These are phyloP conservation scores for Panaeolus cyanescens DNA, from an alignment of 768 basidiomycete genomes.

Conservation along the genomic window DNA sequence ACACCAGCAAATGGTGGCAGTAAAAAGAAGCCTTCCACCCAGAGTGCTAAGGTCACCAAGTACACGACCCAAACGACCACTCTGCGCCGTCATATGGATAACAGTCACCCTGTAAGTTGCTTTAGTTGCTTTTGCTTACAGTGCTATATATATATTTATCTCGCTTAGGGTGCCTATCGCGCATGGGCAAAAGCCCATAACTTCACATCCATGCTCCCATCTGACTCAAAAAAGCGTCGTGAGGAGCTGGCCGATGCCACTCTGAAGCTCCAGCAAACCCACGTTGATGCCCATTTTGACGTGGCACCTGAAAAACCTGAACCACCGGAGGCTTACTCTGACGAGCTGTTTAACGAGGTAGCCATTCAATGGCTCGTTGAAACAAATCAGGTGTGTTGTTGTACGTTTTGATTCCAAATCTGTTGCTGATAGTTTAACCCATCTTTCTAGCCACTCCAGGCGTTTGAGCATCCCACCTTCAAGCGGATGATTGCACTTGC, in stretches of 20 bases:
- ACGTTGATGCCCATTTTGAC: slow-evolving; percentile 13
- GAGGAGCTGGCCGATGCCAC: not conserved
- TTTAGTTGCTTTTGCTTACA: too few relatives aligned
- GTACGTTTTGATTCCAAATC: not conserved
- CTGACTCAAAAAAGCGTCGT: slow-evolving; percentile 9
- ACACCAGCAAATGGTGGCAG: too few relatives aligned
- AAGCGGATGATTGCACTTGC: slow-evolving; percentile 4
- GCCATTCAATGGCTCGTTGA: slow-evolving; percentile 9
- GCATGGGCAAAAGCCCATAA: slow-evolving; percentile 14
- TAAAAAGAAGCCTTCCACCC: too few relatives aligned
- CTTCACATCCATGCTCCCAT: slow-evolving; percentile 19
- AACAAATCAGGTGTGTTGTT: slow-evolving; percentile 13
- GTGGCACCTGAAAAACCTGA: not conserved
- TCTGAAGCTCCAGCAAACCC: slow-evolving; percentile 5
- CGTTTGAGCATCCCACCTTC: slow-evolving; percentile 8
- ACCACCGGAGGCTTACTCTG: not conserved
- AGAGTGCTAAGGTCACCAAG: too few relatives aligned
- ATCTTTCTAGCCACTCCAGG: slow-evolving; percentile 7
- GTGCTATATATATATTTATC: too few relatives aligned
- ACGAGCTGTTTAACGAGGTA: slow-evolving; percentile 5
- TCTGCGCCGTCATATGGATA: too few relatives aligned
- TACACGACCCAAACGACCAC: too few relatives aligned
- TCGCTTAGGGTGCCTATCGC: slow-evolving; percentile 5
- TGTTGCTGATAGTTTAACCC: not conserved
- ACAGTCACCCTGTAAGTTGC: too few relatives aligned